A percentile compares a stretch with the other conserved stretches of the same genome.
Evolutionary conservation across 345 rosid genomes (phyloP).

Genomic region (Crucihimalaya himalaica): DNA sequence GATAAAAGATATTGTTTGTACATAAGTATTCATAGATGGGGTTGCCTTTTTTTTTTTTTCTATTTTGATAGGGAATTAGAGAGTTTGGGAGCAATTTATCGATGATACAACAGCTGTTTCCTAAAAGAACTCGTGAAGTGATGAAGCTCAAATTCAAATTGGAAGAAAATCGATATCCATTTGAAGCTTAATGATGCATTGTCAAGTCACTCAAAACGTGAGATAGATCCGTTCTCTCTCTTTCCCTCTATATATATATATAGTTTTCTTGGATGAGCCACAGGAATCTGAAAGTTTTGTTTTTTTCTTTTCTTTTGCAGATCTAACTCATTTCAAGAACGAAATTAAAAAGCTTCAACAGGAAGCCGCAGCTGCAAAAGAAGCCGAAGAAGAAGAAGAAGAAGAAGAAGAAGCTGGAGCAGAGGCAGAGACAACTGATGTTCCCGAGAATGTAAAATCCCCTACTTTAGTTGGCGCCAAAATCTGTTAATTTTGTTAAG

Average conservation of each 20-base stretch:
- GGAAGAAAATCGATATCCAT: slow-evolving; percentile 72
- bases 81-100: slow-evolving; percentile 84
- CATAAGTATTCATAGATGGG: background rate
- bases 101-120: slow-evolving; percentile 72
- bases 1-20: background rate
- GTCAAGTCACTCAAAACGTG: slow-evolving; percentile 58
- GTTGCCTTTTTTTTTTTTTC: background rate
- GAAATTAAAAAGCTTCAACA: slow-evolving; percentile 61
- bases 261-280: background rate
- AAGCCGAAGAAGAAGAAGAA: slow-evolving; percentile 41
- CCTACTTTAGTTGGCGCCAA: background rate
- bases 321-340: slow-evolving; percentile 57
- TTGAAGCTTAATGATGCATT: slow-evolving; percentile 63
- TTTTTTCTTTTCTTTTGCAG: slow-evolving; percentile 44
- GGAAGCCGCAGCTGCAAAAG: slow-evolving; percentile 50
- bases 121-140: slow-evolving; percentile 67
- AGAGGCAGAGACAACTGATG: slow-evolving; percentile 43
- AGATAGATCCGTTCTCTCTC: background rate
- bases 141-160: slow-evolving; percentile 70
- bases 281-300: background rate
- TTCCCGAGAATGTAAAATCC: slow-evolving; percentile 26
- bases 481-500: background rate
- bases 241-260: background rate
- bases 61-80: slow-evolving; percentile 50
- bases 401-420: slow-evolving; percentile 32